Percentiles rank a stretch among this genome's conserved stretches.
These are phyloP conservation scores for Populus tremula DNA, from an alignment of 345 rosid species.

Conservation along the genomic window DNA sequence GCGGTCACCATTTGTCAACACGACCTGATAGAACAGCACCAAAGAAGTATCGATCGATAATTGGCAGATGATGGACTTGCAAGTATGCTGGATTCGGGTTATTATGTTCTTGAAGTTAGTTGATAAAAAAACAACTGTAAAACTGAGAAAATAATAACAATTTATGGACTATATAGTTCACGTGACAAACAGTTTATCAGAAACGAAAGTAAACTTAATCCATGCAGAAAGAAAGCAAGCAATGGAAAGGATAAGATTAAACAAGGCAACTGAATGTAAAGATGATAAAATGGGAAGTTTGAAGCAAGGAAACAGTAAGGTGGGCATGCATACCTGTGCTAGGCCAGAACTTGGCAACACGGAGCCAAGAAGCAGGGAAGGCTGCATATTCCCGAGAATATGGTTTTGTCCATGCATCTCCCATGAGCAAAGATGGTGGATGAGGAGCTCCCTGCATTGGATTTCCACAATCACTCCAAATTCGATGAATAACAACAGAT, in stretches of 20 bases:
- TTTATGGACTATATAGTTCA: not conserved
- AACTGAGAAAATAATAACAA: no score
- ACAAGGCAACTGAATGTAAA: not conserved
- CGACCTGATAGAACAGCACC: conserved; percentile 53
- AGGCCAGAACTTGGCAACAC: conserved; percentile 91
- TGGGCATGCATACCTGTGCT: conserved; percentile 48
- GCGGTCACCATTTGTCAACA: conserved; percentile 96
- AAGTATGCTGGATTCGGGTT: not conserved
- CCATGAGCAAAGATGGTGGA: conserved; percentile 98
- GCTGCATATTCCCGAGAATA: conserved; percentile 93
- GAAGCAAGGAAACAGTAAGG: not conserved
- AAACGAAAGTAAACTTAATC: not conserved
- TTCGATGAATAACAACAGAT: not conserved
- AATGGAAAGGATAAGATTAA: not conserved
- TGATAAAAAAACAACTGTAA: not conserved
- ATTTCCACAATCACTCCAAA: not conserved
- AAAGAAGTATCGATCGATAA: not conserved
- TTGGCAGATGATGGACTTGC: not conserved
- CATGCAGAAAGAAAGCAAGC: not conserved
- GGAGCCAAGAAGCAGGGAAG: conserved; percentile 98
- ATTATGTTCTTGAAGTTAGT: not conserved
- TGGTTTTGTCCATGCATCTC: conserved; percentile 88
- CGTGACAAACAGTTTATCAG: not conserved
- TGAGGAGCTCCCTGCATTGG: conserved; percentile 92
- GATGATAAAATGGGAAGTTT: not conserved